Conservation (phyloP, 2,329 filamentous ascomycete species). For the Venturia effusa region DNA sequence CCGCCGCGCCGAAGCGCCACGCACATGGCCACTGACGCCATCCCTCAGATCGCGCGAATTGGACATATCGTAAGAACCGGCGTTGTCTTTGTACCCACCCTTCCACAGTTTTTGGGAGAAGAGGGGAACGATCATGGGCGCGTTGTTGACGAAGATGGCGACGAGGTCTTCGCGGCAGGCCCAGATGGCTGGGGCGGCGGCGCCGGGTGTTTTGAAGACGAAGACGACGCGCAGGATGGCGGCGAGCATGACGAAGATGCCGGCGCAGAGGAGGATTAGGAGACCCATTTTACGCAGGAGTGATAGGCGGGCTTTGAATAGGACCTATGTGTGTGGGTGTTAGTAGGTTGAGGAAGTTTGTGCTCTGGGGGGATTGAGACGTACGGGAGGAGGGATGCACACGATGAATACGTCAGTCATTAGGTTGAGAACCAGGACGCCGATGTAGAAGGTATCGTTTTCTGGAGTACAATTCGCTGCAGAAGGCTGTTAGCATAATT, state of each 20-base stretch:
- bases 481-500: background rate
- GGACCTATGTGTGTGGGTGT: background rate
- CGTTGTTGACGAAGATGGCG: conserved; percentile 7
- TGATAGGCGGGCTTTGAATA: conserved; percentile 1
- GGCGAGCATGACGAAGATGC: conserved; percentile 7
- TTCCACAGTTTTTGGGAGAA: conserved; percentile 6
- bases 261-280: background rate
- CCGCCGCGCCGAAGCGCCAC: background rate
- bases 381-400: background rate
- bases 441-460: background rate
- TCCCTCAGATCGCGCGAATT: background rate
- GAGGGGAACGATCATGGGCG: conserved; percentile 3
- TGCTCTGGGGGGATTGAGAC: background rate
- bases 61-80: background rate
- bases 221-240: conserved; percentile 4
- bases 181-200: conserved; percentile 6
- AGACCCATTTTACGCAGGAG: conserved; percentile 5
- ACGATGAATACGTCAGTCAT: background rate
- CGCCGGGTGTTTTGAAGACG: conserved; percentile 6
- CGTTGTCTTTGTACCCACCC: background rate
- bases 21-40: too few species aligned
- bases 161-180: conserved; percentile 5
- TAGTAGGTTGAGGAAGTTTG: background rate
- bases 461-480: background rate
- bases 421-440: background rate